These are phyloP conservation scores for Sphaerostilbella broomeana DNA, from an alignment of 2,329 filamentous ascomycete genomes.

Conservation along the genomic window DNA sequence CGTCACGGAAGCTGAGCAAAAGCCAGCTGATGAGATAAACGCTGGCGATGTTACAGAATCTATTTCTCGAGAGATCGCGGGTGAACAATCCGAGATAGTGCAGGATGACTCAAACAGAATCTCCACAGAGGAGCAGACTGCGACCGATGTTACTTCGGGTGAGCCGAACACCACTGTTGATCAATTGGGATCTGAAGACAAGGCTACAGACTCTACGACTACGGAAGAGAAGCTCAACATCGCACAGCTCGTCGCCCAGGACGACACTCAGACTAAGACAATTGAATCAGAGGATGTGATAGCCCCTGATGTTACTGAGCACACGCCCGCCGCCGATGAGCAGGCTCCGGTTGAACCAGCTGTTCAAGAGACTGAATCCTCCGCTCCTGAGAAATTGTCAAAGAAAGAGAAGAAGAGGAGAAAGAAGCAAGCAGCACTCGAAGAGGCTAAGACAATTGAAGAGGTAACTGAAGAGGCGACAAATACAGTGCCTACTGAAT, in stretches of 20 bases:
- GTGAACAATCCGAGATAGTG: too few relatives aligned
- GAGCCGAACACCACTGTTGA: too few relatives aligned
- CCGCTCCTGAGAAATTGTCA: conserved; percentile 22
- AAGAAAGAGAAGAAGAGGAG: conserved; percentile 32
- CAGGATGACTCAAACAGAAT: too few relatives aligned
- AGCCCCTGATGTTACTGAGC: neutral
- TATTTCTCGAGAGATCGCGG: too few relatives aligned
- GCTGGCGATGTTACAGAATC: neutral
- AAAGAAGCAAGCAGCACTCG: conserved; percentile 24
- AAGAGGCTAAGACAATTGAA: conserved; percentile 17
- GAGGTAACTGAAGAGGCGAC: conserved; percentile 15
- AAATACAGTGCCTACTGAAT: conserved; percentile 9
- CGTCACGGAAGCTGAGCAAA: neutral
- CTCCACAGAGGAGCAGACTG: too few relatives aligned
- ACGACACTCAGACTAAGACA: too few relatives aligned
- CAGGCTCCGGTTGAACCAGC: neutral
- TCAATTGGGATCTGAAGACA: too few relatives aligned
- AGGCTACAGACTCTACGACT: too few relatives aligned
- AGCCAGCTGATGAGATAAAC: neutral
- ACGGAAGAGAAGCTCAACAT: too few relatives aligned
- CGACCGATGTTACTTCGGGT: too few relatives aligned
- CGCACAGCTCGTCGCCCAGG: too few relatives aligned
- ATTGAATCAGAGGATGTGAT: too few relatives aligned
- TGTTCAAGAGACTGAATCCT: conserved; percentile 8
- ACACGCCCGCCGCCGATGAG: neutral